Conservation (phyloP, 257 asterid species). For the Fraxinus excelsior region DNA sequence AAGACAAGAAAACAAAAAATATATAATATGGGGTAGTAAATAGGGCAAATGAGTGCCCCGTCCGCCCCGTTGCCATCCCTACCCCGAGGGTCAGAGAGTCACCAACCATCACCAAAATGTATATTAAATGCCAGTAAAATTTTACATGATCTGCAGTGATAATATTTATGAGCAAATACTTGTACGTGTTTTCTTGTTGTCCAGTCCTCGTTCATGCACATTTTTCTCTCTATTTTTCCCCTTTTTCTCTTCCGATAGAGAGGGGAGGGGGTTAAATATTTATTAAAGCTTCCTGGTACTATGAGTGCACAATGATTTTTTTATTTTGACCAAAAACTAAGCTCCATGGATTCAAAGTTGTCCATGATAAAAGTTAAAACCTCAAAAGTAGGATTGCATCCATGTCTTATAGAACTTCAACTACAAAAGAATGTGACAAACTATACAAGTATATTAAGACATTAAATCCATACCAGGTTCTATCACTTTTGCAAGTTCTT, state of each 20-base stretch:
- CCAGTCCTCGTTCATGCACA: not conserved
- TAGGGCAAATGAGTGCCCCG: too few species aligned
- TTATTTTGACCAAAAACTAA: not conserved
- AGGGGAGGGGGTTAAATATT: not conserved
- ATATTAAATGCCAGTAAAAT: not conserved
- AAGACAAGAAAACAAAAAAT: too few species aligned
- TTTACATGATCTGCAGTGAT: slow-evolving; percentile 8
- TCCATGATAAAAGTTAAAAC: not conserved
- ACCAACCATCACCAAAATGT: not conserved
- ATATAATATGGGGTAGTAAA: too few species aligned
- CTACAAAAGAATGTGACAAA: not conserved
- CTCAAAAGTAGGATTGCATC: not conserved
- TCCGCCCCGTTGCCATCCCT: too few species aligned
- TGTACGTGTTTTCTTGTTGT: not conserved
- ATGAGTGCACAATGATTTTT: not conserved
- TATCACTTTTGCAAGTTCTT: slow-evolving; percentile 69
- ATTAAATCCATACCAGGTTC: slow-evolving; percentile 61
- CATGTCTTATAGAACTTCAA: not conserved
- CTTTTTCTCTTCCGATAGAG: too few species aligned
- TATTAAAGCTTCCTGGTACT: not conserved
- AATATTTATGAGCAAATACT: not conserved
- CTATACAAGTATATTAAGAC: slow-evolving; percentile 3
- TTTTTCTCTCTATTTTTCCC: not conserved
- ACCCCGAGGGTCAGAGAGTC: not conserved
- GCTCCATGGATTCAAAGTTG: not conserved